phyloP scores from a whole-genome alignment of 1,284 basidiomycete genomes.

The Kwoniella shivajii region DNA sequence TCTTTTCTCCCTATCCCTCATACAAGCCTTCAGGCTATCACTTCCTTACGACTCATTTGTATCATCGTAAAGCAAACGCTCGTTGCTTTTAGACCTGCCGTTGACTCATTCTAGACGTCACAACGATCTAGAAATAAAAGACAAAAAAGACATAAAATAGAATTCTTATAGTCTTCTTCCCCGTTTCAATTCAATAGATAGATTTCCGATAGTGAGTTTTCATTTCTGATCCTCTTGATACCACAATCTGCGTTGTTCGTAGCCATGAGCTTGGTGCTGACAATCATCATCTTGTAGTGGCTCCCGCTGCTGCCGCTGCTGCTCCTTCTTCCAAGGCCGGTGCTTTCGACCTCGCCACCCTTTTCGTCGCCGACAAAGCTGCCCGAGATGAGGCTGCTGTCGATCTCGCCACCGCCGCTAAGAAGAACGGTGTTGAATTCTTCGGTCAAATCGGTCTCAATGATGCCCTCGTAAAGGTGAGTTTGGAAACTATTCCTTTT shows the following conservation, averaged over 20 bases:
- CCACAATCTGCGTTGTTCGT: not conserved
- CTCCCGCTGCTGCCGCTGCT: constrained; percentile 49
- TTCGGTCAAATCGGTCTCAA: constrained; percentile 75
- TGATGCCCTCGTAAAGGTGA: constrained; percentile 73
- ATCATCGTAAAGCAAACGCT: not conserved
- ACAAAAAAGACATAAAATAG: constrained; percentile 3
- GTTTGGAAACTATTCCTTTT: constrained; percentile 19
- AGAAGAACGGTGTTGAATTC: constrained; percentile 84
- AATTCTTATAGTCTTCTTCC: constrained; percentile 1
- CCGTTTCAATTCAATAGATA: not conserved
- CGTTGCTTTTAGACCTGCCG: not conserved
- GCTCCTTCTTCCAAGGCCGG: constrained; percentile 45
- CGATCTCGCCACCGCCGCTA: constrained; percentile 69
- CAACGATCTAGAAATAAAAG: not conserved
- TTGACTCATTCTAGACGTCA: not conserved
- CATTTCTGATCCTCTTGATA: not conserved
- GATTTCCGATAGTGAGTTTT: constrained; percentile 22
- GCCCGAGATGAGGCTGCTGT: constrained; percentile 69
- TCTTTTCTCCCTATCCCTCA: constrained; percentile 9
- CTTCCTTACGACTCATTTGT: not conserved
- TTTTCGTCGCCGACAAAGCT: constrained; percentile 55
- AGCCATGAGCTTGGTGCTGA: not conserved
- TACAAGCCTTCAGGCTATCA: not conserved
- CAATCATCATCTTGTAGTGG: constrained; percentile 32
- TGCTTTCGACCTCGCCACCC: constrained; percentile 52